Percentiles rank a stretch among this genome's conserved stretches.
Conservation (phyloP, 2,329 filamentous ascomycete species). For the Dendrostoma leiphaemia region DNA sequence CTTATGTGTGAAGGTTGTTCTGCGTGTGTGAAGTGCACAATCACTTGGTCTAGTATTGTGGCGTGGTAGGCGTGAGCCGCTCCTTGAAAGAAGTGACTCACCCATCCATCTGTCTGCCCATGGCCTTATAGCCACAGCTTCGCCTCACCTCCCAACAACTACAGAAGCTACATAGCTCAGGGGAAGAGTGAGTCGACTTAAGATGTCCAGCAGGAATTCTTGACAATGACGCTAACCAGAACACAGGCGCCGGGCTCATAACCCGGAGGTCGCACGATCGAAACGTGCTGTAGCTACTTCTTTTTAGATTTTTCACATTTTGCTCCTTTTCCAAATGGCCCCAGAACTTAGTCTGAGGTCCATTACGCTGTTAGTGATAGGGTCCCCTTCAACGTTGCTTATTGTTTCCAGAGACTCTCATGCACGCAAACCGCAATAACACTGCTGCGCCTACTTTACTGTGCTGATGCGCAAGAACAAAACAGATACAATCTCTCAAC, state of each 20-base stretch:
- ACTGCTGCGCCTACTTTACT: background rate
- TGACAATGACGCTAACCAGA: background rate
- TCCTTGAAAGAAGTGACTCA: no score
- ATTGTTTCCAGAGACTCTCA: no score
- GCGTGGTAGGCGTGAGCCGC: no score
- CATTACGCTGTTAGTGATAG: no score
- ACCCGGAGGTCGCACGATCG: slow-evolving; percentile 19
- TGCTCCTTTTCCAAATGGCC: background rate
- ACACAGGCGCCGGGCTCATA: slow-evolving; percentile 15
- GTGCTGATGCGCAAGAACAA: background rate
- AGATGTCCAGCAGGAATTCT: background rate
- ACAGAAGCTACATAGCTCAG: slow-evolving; percentile 17
- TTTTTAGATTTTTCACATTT: background rate
- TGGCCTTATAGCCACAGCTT: background rate
- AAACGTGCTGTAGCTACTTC: slow-evolving; percentile 15
- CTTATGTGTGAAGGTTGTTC: no score
- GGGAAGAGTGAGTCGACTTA: slow-evolving; percentile 10
- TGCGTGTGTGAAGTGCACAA: no score
- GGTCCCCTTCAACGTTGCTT: no score
- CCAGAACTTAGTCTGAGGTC: no score
- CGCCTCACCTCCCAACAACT: background rate
- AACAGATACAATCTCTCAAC: background rate
- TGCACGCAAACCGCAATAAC: background rate
- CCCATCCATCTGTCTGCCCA: background rate
- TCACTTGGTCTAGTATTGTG: no score